A percentile compares a stretch with the other conserved stretches of the same genome.
Evolutionary conservation across 2,329 filamentous ascomycete species (phyloP).

Genomic region (Alternaria brassicae): DNA sequence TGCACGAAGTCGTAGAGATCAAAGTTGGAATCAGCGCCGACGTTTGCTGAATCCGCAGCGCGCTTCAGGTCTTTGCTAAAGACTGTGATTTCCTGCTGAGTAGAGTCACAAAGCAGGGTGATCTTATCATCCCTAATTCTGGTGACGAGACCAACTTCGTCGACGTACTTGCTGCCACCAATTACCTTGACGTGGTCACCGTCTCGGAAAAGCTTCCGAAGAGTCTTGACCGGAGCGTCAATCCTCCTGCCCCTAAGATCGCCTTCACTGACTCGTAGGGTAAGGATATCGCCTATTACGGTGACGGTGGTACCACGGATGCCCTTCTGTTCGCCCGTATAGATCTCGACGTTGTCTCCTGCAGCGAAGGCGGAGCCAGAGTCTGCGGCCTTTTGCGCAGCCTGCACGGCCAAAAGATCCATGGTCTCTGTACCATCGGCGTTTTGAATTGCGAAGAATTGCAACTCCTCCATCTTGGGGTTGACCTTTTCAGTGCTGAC

Average conservation of each 20-base stretch:
- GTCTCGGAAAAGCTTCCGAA: slow-evolving; percentile 89
- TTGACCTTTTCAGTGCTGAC: slow-evolving; percentile 89
- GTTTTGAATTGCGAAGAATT: slow-evolving; percentile 85
- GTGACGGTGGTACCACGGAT: slow-evolving; percentile 85
- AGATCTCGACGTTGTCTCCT: slow-evolving; percentile 96
- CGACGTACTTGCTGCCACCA: slow-evolving; percentile 89
- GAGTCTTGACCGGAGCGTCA: slow-evolving; percentile 88
- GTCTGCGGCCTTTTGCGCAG: slow-evolving; percentile 84
- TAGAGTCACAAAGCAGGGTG: slow-evolving; percentile 91
- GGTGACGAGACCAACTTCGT: slow-evolving; percentile 97
- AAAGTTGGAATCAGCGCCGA: slow-evolving; percentile 85
- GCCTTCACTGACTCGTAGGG: slow-evolving; percentile 82
- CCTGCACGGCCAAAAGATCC: slow-evolving; percentile 87
- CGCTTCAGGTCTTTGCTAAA: slow-evolving; percentile 97
- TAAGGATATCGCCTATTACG: slow-evolving; percentile 91
- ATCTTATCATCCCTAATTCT: slow-evolving; percentile 91
- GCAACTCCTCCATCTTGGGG: slow-evolving; percentile 91
- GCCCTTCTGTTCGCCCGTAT: slow-evolving; percentile 92
- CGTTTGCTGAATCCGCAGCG: slow-evolving; percentile 88
- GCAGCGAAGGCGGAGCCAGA: slow-evolving; percentile 84
- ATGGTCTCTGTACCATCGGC: slow-evolving; percentile 94
- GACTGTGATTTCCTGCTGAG: slow-evolving; percentile 91
- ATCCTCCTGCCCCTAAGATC: slow-evolving; percentile 82
- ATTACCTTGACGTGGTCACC: slow-evolving; percentile 99
- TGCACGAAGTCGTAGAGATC: slow-evolving; percentile 94